These are phyloP conservation scores for Fusarium concolor DNA, from an alignment of 2,329 filamentous ascomycete genomes.

Conservation along the genomic window DNA sequence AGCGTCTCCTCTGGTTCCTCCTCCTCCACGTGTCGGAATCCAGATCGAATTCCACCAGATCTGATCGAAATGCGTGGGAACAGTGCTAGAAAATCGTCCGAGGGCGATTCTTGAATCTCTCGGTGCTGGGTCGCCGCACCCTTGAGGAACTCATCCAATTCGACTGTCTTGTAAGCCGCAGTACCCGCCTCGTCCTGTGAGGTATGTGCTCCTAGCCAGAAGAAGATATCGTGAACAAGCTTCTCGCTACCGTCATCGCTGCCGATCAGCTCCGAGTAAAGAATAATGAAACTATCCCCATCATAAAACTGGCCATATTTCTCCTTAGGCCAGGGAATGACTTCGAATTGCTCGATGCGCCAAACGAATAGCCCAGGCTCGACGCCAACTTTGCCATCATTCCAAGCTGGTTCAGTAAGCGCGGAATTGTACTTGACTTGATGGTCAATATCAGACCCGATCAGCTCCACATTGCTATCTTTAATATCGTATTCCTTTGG, in stretches of 20 bases:
- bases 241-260: slow-evolving; percentile 56
- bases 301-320: slow-evolving; percentile 72
- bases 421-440: slow-evolving; percentile 76
- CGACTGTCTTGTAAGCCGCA: slow-evolving; percentile 77
- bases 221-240: slow-evolving; percentile 74
- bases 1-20: slow-evolving; percentile 55
- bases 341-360: slow-evolving; percentile 76
- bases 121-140: slow-evolving; percentile 73
- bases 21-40: slow-evolving; percentile 72
- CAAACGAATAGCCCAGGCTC: slow-evolving; percentile 69
- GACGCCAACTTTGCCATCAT: slow-evolving; percentile 65
- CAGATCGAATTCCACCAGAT: slow-evolving; percentile 69
- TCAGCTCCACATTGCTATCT: slow-evolving; percentile 75
- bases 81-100: slow-evolving; percentile 68
- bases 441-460: slow-evolving; percentile 73
- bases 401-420: slow-evolving; percentile 74
- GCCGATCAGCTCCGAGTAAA: slow-evolving; percentile 68
- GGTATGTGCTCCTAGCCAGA: slow-evolving; percentile 75
- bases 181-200: slow-evolving; percentile 76
- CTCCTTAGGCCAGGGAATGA: slow-evolving; percentile 69
- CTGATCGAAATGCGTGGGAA: slow-evolving; percentile 72
- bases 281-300: slow-evolving; percentile 75
- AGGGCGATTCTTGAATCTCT: slow-evolving; percentile 70
- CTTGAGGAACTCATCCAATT: slow-evolving; percentile 74
- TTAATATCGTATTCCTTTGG: slow-evolving; percentile 74